Evolutionary conservation across 108 stramenopile genomes (phyloP).

Genomic region (Cyclotella kingstonii): DNA sequence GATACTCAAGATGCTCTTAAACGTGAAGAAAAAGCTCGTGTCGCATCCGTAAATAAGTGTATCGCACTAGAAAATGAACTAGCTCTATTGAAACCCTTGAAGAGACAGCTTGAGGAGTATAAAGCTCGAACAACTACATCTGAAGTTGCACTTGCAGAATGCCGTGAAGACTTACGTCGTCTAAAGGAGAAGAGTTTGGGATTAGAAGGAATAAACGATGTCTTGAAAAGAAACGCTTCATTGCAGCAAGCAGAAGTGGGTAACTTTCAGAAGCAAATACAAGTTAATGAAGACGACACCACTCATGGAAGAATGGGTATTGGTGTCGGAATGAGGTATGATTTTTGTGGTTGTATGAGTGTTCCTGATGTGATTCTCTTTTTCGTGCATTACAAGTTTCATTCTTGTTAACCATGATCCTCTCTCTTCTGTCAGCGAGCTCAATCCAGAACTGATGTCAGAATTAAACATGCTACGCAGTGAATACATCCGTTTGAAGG

Average conservation of each 20-base stretch:
- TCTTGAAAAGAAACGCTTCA: constrained; percentile 35
- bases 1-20: constrained; percentile 72
- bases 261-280: constrained; percentile 49
- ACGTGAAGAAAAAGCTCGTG: constrained; percentile 78
- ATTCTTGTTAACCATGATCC: neutral
- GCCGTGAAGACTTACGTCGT: constrained; percentile 52
- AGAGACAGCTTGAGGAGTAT: constrained; percentile 78
- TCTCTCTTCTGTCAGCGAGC: constrained; percentile 44
- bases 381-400: neutral
- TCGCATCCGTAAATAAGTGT: constrained; percentile 65
- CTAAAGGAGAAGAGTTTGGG: constrained; percentile 40
- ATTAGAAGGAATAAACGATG: constrained; percentile 44
- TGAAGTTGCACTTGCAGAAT: constrained; percentile 71
- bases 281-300: constrained; percentile 40
- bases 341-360: neutral
- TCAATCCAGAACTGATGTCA: constrained; percentile 75
- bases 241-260: constrained; percentile 64
- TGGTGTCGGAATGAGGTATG: constrained; percentile 73
- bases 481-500: constrained; percentile 69
- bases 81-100: constrained; percentile 57
- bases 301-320: constrained; percentile 31
- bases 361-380: too few relatives aligned
- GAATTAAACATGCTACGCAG: constrained; percentile 72
- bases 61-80: constrained; percentile 73
- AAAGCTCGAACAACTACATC: constrained; percentile 67